Evolutionary conservation across 257 asterid species (phyloP).

Genomic region (Eustoma russellianum): DNA sequence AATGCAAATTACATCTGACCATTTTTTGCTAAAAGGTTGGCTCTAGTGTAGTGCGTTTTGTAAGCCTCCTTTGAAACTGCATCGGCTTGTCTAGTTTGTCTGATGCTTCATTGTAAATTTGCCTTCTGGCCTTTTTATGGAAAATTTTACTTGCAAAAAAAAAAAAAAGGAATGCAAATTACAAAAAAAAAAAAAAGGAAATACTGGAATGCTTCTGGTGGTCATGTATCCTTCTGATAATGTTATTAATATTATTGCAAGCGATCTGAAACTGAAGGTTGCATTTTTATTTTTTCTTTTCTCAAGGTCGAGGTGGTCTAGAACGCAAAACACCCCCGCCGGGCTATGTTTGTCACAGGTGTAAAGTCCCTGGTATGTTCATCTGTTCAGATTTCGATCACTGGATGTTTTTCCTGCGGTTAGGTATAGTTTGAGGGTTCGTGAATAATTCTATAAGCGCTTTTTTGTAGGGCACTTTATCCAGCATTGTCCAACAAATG

Average conservation of each 20-base stretch:
- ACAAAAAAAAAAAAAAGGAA: no score
- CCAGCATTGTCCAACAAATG: conserved; percentile 98
- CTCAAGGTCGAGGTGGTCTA: conserved; percentile 75
- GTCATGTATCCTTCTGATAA: no score
- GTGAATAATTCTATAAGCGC: no score
- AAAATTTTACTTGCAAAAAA: no score
- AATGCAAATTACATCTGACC: no score
- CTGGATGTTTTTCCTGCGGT: not conserved
- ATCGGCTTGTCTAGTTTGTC: no score
- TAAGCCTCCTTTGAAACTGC: no score
- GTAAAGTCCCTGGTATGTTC: conserved; percentile 90
- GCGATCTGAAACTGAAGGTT: conserved; percentile 3
- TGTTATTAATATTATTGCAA: not conserved
- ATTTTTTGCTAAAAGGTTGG: no score
- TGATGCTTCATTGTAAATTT: no score
- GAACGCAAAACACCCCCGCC: conserved; percentile 97
- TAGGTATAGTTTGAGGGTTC: not conserved
- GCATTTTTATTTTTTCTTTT: conserved; percentile 5
- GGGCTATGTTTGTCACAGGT: conserved; percentile 92
- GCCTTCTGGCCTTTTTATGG: no score
- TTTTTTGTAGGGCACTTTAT: conserved; percentile 68
- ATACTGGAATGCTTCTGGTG: not conserved
- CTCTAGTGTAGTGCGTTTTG: no score
- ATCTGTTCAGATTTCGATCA: not conserved
- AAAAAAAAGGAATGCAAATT: no score